Base-by-base conservation (phyloP, 1,284 basidiomycete genomes). In the Puccinia triticina region DNA sequence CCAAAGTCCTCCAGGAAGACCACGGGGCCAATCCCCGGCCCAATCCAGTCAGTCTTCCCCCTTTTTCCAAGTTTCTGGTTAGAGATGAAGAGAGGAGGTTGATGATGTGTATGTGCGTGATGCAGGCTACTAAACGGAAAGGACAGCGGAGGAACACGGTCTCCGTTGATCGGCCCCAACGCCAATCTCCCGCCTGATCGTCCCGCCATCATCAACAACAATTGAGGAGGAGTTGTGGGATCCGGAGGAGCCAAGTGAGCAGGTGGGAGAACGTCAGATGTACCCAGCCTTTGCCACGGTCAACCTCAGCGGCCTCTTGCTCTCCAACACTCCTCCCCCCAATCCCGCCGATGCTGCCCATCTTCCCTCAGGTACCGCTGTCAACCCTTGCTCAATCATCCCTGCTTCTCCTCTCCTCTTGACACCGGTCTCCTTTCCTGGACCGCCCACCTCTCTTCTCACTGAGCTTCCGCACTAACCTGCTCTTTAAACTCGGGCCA, bases 281-380 rank as follows among this genome's bases (percentile, higher is more conserved):
- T 43, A 21, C 64, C 5, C 40, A 37, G 4, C 8, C 40, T n/a
- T 37, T 43, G 12, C 14, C n/a, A 16, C 46, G 71, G 71, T 73
- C 29, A 48, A 73, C 48, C 32, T 73, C 8, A 53, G 53, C 55
- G 18, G 71, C 32, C n/a, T n/a, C n/a, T 73, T 73, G 48, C 34
- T 48, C 5, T 21, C 55, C 71, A 53, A 53, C 40, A 43, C 4
- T 32, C 46, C 71, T 53, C 37, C 66, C 23, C 10, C 66, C 1
- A 2, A 7, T 5, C 26, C 55, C 40, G 40, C 40, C 40, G 40
- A 43, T 43, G 12, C 40, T 43, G 40, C n/a, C n/a, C n/a, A 10
- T 57, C 26, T 29, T 57, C 23, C 26, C 55, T 69, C 66, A 69
- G 66, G 66, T 69, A 69, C 66, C 66, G 71, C 48, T 48, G 50